Percentiles rank a stretch among this genome's conserved stretches.
Conservation (phyloP, 495 filamentous ascomycete genomes). For the Hypoxylon intermedium region DNA sequence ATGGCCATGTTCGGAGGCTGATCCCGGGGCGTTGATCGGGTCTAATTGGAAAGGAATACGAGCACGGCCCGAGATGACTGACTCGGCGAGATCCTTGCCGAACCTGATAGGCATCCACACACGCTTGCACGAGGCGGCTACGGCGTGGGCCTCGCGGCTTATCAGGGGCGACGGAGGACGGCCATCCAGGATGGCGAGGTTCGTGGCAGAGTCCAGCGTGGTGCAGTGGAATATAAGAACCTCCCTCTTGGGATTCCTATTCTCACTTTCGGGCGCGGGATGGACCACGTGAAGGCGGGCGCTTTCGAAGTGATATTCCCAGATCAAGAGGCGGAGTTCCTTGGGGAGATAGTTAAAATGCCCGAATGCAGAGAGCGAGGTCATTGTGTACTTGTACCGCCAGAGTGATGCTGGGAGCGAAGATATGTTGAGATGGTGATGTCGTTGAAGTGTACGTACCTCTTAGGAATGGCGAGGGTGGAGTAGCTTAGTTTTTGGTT, state of each 20-base stretch:
- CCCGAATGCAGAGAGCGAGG: constrained; percentile 34
- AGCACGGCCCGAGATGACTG: constrained; percentile 7
- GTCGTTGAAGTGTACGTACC: constrained; percentile 8
- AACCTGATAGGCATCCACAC: constrained; percentile 19
- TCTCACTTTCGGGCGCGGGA: constrained; percentile 20
- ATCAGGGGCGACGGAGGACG: constrained; percentile 23
- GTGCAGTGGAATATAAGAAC: constrained; percentile 19
- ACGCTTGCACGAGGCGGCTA: constrained; percentile 15
- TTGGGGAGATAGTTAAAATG: constrained; percentile 35
- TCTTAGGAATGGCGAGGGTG: too few relatives aligned
- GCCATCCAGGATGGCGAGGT: constrained; percentile 16
- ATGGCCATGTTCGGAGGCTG: background rate
- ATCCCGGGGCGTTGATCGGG: background rate
- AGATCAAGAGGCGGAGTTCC: constrained; percentile 40
- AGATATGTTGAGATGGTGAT: too few relatives aligned
- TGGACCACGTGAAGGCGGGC: constrained; percentile 33
- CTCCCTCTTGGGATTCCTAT: constrained; percentile 19
- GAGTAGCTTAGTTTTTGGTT: too few relatives aligned
- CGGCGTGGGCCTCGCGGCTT: constrained; percentile 24
- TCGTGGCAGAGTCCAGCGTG: constrained; percentile 30
- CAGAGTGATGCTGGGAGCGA: background rate
- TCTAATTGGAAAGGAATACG: constrained; percentile 15
- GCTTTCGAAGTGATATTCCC: constrained; percentile 44
- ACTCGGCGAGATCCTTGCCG: constrained; percentile 20
- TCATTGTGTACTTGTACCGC: constrained; percentile 5